Evolutionary conservation across 495 filamentous ascomycete genomes (phyloP).

Genomic region (Podospora anserina): DNA sequence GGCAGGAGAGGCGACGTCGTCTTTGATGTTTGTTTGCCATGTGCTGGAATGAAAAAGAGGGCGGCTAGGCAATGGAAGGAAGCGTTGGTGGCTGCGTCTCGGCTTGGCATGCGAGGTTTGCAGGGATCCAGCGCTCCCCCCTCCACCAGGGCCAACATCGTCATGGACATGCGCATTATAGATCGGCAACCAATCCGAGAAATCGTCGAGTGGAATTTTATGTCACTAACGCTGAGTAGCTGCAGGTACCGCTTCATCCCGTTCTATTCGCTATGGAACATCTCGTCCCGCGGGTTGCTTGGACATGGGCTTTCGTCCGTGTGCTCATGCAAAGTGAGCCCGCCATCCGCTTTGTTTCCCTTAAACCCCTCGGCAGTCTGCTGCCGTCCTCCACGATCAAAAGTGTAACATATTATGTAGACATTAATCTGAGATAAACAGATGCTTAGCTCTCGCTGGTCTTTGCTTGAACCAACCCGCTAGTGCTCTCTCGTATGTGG

Average conservation of each 20-base stretch:
- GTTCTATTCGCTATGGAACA: conserved; percentile 11
- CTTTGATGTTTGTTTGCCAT: background rate
- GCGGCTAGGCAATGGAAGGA: background rate
- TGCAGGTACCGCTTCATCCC: conserved; percentile 10
- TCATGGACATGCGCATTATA: conserved; percentile 15
- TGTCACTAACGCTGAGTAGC: background rate
- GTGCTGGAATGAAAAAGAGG: background rate
- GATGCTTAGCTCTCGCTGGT: background rate
- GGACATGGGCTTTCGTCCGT: conserved; percentile 3
- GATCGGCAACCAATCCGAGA: conserved; percentile 18
- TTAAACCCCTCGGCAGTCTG: background rate
- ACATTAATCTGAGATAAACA: background rate
- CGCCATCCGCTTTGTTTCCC: background rate
- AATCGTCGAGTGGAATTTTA: background rate
- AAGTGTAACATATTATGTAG: background rate
- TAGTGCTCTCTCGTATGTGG: background rate
- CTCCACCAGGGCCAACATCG: background rate
- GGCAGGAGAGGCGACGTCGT: background rate
- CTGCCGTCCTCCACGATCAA: background rate
- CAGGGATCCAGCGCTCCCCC: background rate
- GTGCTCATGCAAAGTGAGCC: conserved; percentile 8
- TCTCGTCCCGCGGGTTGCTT: conserved; percentile 2
- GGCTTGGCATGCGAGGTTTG: background rate
- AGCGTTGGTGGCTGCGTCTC: background rate
- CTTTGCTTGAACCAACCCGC: background rate